Base-by-base conservation (phyloP, 1,139 yeast species). In the Blastobotrys elegans region DNA sequence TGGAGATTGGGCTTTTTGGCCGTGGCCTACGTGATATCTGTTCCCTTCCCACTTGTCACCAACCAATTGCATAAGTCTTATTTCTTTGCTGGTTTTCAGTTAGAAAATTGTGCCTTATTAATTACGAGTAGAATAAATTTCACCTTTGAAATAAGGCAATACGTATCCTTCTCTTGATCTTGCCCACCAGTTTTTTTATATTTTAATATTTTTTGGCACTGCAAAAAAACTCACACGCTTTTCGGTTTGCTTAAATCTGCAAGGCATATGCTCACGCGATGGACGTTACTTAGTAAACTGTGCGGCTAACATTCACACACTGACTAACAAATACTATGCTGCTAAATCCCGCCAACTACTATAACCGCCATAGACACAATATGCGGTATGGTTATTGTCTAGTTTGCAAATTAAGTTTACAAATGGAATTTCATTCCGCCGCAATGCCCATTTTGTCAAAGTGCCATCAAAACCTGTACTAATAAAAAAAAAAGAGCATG, bases 391-490 rank as follows among this genome's bases (percentile, higher is more conserved):
- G n/a, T n/a, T n/a, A n/a, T 11, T 37, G 40, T 37, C 10, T 17
- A 4, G 7, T 17, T 13, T 37, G 40, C 18, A 21, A 22, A 24
- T 2, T 2, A 8, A 4, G 6, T 4, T 37, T 37, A n/a, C n/a
- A n/a, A n/a, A n/a, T 24, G 4, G 7, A 6, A 37, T 13, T 18
- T 29, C 21, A 6, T 37, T 39, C n/a, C 20, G 16, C 11, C 42
- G 33, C 42, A 39, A 39, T 22, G 24, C 27, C 14, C 42, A 39
- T 27, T 16, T 39, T n/a, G 24, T 39, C 17, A 22, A n/a, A 39
- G 22, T 3, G 18, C 22, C 42, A 39, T 22, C 30, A 17, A 2
- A 17, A 39, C 27, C 33, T 39, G 18, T 39, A 13, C 22, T 39
- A 39, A 39, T 2, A 20, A 20, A 35, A 18, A 13, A 35, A 35